Percentiles rank a stretch among this genome's conserved stretches.
These are phyloP conservation scores for Dendrobium nobile DNA, from an alignment of 106 monocot genomes.

Conservation along the genomic window DNA sequence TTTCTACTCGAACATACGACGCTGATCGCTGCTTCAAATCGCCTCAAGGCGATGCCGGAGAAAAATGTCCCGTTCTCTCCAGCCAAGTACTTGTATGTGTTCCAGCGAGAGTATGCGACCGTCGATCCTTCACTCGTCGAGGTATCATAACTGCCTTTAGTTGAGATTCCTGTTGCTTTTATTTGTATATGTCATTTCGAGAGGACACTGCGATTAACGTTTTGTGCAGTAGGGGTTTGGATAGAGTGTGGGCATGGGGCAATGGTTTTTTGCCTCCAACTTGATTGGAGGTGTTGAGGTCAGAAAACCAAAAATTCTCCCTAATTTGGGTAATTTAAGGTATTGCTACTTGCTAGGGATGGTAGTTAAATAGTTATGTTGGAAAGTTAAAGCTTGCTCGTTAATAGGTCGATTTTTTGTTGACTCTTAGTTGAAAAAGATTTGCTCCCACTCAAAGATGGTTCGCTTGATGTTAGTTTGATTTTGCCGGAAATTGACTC, in stretches of 20 bases:
- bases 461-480: no score
- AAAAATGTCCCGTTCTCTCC: constrained; percentile 24
- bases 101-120: constrained; percentile 89
- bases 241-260: neutral
- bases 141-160: neutral
- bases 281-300: no score
- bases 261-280: no score
- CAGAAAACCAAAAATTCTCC: no score
- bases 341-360: no score
- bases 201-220: neutral
- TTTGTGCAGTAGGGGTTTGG: neutral
- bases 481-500: no score
- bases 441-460: no score
- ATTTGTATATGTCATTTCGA: neutral
- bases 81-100: constrained; percentile 64
- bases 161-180: neutral
- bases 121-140: no score
- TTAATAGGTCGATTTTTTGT: no score
- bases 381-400: no score
- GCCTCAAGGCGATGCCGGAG: constrained; percentile 43
- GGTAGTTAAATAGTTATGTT: neutral
- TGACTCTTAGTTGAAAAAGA: no score
- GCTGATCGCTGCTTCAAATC: constrained; percentile 40
- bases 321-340: no score
- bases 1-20: constrained; percentile 49